phyloP scores from a whole-genome alignment of 139 green algal genomes.

The Haematococcus sp. region DNA sequence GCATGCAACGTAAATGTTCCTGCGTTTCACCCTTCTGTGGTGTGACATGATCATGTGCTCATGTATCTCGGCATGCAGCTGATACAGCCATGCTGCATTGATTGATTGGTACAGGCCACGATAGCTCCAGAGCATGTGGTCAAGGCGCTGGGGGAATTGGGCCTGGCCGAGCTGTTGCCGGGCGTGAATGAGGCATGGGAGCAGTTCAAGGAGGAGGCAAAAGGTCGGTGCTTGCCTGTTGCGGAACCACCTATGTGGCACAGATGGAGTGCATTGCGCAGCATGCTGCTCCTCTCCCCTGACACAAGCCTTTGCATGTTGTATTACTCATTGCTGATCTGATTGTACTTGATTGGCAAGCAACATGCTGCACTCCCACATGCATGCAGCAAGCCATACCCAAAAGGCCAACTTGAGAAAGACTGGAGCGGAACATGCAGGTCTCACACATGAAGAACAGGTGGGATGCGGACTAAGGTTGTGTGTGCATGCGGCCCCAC shows the following conservation, averaged over 20 bases:
- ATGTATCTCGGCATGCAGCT: no score
- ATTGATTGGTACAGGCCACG: conserved; percentile 19
- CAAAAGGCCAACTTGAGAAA: conserved; percentile 35
- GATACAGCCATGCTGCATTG: no score
- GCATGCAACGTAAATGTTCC: no score
- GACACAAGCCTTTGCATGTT: no score
- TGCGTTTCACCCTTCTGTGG: no score
- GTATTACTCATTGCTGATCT: no score
- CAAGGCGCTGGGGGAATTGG: conserved; percentile 52
- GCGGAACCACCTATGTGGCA: no score
- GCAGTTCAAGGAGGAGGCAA: conserved; percentile 43
- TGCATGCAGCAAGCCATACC: background rate
- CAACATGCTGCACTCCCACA: background rate
- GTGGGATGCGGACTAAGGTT: conserved; percentile 23
- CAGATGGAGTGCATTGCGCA: no score
- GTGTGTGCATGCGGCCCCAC: no score
- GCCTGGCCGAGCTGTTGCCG: conserved; percentile 47
- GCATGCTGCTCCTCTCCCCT: no score
- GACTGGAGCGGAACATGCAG: conserved; percentile 40
- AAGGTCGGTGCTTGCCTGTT: conserved; percentile 23
- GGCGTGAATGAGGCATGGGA: conserved; percentile 28
- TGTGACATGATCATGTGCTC: no score
- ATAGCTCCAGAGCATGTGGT: conserved; percentile 71
- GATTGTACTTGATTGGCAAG: no score
- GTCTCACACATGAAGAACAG: conserved; percentile 50